phyloP scores from a whole-genome alignment of 2,329 filamentous ascomycete species.

The Paraphaeosphaeria sporulosa region DNA sequence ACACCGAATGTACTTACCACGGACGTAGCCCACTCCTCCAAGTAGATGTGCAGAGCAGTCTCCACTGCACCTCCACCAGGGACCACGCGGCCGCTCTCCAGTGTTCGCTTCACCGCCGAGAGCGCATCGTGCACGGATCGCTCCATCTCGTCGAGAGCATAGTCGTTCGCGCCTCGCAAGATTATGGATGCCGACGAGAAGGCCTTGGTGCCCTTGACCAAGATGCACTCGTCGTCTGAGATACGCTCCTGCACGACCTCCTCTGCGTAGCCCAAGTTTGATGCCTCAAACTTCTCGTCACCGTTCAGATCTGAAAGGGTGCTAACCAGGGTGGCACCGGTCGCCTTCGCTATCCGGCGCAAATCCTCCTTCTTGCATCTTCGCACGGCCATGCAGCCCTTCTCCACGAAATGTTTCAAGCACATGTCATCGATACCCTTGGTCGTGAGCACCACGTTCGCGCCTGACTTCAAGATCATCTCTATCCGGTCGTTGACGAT shows the following conservation, averaged over 20 bases:
- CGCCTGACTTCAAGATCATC: slow-evolving; percentile 96
- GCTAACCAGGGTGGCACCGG: slow-evolving; percentile 90
- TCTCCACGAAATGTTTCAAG: slow-evolving; percentile 93
- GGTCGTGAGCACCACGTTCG: slow-evolving; percentile 94
- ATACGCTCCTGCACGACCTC: slow-evolving; percentile 98
- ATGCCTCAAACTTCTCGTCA: slow-evolving; percentile 93
- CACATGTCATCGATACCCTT: slow-evolving; percentile 98
- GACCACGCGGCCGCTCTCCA: slow-evolving; percentile 96
- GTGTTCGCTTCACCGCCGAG: slow-evolving; percentile 93
- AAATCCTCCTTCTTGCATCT: slow-evolving; percentile 99
- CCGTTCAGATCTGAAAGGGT: slow-evolving; percentile 96
- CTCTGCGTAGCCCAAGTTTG: slow-evolving; percentile 88
- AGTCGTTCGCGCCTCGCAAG: slow-evolving; percentile 94
- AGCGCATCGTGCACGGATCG: slow-evolving; percentile 96
- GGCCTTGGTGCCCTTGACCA: slow-evolving; percentile 94
- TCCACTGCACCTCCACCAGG: slow-evolving; percentile 96
- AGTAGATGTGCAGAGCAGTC: slow-evolving; percentile 98
- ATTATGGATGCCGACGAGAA: slow-evolving; percentile 96
- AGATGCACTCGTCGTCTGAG: slow-evolving; percentile 97
- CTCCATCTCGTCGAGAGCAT: slow-evolving; percentile 98
- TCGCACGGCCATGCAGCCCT: slow-evolving; percentile 92
- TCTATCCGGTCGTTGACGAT: slow-evolving; percentile 95
- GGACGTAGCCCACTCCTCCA: slow-evolving; percentile 97
- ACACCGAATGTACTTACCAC: slow-evolving; percentile 65
- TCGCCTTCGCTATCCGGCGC: slow-evolving; percentile 92